Evolutionary conservation across 2,329 filamentous ascomycete species (phyloP), one percentile per base, ranked within the genome.

Genomic region (Colletotrichum cuscutae): DNA sequence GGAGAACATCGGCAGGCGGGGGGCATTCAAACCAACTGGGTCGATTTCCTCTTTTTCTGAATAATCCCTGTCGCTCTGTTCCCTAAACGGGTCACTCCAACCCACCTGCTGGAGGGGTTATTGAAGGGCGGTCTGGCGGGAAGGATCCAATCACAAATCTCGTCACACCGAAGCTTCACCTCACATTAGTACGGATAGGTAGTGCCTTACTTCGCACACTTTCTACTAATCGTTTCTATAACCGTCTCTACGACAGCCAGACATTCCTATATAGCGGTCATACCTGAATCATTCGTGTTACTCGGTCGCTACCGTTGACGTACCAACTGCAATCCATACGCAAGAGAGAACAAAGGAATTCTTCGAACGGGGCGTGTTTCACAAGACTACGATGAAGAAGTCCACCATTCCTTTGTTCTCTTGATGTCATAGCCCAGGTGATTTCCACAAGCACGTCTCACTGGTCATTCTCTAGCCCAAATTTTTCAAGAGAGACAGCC

Each of bases 71-170:
- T 26, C 67, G 30, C 56, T 56, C 28, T 60, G 53, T 65, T 73
- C 49, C 71, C 66, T 49, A 73, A 65, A 71, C 66, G 66, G 71
- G 42, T 12, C 60, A 52, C 24, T 11, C 30, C 12, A 64, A 65
- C 57, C 71, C 66, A 70, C 71, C 28, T 24, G 37, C 42, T 35
- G 57, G 54, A 28, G 66, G 60, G 63, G 62, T 65, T 71, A 37
- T 62, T 56, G 30, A 71, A 71, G 71, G 71, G 71, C 66, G 66
- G 66, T 73, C 71, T 73, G 61, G 67, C 46, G 11, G 11, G 35
- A 22, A 7, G 52, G n/a, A 46, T 5, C 71, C 71, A 73, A 73
- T 73, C 71, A 73, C 56, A 52, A 46, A 37, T 24, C 30, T 42
- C 19, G 19, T 57, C 58, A 42, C 66, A 52, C 35, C 42, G 42